Evolutionary conservation across 495 filamentous ascomycete species (phyloP).

Genomic region (Acidiella bohemica): DNA sequence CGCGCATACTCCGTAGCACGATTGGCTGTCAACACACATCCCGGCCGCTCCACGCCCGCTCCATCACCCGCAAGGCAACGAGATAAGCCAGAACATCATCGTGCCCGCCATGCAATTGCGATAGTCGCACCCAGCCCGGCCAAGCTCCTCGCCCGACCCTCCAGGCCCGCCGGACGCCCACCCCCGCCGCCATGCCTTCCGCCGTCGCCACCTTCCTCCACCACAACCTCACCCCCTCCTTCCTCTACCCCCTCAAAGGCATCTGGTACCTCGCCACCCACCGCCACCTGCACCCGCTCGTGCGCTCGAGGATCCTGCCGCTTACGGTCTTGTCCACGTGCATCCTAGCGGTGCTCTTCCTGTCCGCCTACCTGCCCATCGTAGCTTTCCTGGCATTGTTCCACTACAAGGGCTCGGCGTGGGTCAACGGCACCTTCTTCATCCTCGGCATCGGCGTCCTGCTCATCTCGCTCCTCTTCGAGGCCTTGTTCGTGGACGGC

Average conservation of each 20-base stretch:
- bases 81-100: too few species aligned
- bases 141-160: too few species aligned
- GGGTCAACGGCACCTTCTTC: slow-evolving; percentile 49
- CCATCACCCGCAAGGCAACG: too few species aligned
- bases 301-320: slow-evolving; percentile 45
- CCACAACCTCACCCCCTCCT: slow-evolving; percentile 13
- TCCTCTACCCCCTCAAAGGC: slow-evolving; percentile 27
- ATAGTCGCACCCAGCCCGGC: too few species aligned
- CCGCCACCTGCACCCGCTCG: slow-evolving; percentile 50
- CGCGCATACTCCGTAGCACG: too few species aligned
- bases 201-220: too few species aligned
- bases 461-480: slow-evolving; percentile 48
- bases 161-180: too few species aligned
- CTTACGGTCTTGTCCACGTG: slow-evolving; percentile 44
- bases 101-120: too few species aligned
- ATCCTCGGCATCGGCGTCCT: slow-evolving; percentile 54
- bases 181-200: too few species aligned
- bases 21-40: too few species aligned
- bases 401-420: slow-evolving; percentile 41
- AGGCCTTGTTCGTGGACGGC: slow-evolving; percentile 56
- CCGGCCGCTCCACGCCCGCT: too few species aligned
- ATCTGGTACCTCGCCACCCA: slow-evolving; percentile 47
- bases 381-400: slow-evolving; percentile 54
- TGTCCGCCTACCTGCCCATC: slow-evolving; percentile 46
- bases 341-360: slow-evolving; percentile 47